Conservation (phyloP, 228 moss, liverwort and hornwort genomes). For the Sphagnum magellanicum region DNA sequence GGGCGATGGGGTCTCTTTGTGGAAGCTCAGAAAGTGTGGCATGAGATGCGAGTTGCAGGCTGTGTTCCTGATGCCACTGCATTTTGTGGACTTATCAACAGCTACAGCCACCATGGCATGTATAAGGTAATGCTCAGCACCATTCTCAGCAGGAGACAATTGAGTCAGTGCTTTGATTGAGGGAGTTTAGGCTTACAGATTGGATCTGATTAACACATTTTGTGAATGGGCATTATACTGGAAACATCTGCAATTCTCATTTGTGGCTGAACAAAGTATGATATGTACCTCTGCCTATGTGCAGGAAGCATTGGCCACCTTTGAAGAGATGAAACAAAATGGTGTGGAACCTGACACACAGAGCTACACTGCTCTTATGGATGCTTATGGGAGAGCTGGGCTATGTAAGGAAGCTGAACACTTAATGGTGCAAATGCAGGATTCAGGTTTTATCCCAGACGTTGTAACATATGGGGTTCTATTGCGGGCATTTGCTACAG, state of each 20-base stretch:
- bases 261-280: no score
- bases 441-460: slow-evolving; percentile 71
- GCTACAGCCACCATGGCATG: slow-evolving; percentile 89
- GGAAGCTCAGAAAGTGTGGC: slow-evolving; percentile 58
- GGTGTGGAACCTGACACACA: slow-evolving; percentile 79
- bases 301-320: slow-evolving; percentile 68
- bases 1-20: slow-evolving; percentile 65
- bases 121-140: slow-evolving; percentile 36
- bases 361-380: slow-evolving; percentile 92
- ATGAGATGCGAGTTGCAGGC: slow-evolving; percentile 59
- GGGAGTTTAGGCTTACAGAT: neutral
- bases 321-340: slow-evolving; percentile 67
- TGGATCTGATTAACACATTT: neutral
- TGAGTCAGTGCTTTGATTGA: neutral
- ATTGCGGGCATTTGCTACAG: slow-evolving; percentile 74
- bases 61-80: slow-evolving; percentile 75
- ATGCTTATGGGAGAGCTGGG: slow-evolving; percentile 83
- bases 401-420: slow-evolving; percentile 60
- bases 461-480: slow-evolving; percentile 66
- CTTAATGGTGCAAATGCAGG: slow-evolving; percentile 64
- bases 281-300: slow-evolving; percentile 11
- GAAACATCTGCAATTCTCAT: no score
- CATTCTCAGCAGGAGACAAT: neutral
- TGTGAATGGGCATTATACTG: neutral
- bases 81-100: slow-evolving; percentile 82